Conservation (phyloP, 2,329 filamentous ascomycete genomes). For the Alternaria hordeiaustralica region DNA sequence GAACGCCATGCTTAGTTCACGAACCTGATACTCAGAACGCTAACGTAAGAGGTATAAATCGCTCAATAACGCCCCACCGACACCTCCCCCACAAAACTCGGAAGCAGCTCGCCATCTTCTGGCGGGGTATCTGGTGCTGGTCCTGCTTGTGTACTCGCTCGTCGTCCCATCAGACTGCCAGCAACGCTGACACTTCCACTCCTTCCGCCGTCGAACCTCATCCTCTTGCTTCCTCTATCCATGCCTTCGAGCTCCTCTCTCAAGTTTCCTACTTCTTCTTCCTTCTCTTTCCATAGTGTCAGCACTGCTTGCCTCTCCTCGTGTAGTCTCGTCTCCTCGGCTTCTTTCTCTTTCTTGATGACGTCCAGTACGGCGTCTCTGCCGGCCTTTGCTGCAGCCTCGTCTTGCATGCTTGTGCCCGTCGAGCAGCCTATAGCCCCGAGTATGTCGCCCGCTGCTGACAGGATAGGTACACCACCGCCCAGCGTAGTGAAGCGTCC, state of each 20-base stretch:
- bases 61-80: conserved; percentile 18
- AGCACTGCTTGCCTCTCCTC: conserved; percentile 30
- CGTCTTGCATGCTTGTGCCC: conserved; percentile 61
- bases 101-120: conserved; percentile 29
- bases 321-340: conserved; percentile 23
- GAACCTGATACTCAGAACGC: conserved; percentile 3
- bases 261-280: conserved; percentile 24
- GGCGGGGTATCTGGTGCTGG: conserved; percentile 28
- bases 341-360: conserved; percentile 23
- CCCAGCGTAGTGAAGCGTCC: conserved; percentile 60
- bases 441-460: conserved; percentile 55
- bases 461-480: conserved; percentile 59
- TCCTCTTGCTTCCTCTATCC: conserved; percentile 29
- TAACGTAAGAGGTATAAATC: background rate
- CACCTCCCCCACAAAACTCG: conserved; percentile 32
- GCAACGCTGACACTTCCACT: conserved; percentile 18
- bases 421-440: conserved; percentile 62
- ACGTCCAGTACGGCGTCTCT: conserved; percentile 55
- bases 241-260: conserved; percentile 28
- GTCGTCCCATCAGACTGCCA: conserved; percentile 13
- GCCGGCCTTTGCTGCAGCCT: conserved; percentile 58
- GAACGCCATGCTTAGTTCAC: conserved; percentile 7
- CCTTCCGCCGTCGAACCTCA: conserved; percentile 21
- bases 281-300: conserved; percentile 31
- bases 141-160: conserved; percentile 18